Evolutionary conservation across 2,329 filamentous ascomycete species (phyloP), one percentile per base, ranked within the genome.

Genomic region (Zalaria sp.): DNA sequence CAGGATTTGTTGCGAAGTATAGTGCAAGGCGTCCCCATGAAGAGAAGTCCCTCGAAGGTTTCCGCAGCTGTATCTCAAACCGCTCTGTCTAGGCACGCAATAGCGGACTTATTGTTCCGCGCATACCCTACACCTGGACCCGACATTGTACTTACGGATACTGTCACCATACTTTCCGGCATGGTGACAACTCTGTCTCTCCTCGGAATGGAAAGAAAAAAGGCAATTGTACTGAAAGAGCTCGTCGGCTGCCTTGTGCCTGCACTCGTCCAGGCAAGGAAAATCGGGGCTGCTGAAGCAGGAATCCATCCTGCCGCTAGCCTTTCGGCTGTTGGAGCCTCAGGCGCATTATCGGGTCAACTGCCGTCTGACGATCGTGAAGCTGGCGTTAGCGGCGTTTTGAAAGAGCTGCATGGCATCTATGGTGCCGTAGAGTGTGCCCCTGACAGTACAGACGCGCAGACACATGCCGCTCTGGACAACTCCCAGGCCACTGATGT

Each of bases 291-390:
- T 34, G 88, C 91, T n/a, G 91, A 96, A 56, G 84, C 91, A 54
- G 91, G 89, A 3, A 85, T 98, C 31, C 89, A 96, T 62, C 91
- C 91, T 34, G 89, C 89, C 11, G 86, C 89, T 6, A 88, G 86
- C 0, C 66, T 95, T 39, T 79, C 86, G 26, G 79, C 81, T 8
- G 65, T 91, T 27, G 81, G 78, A 48, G 52, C 5, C 2, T 6
- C 27, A 7, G 29, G 29, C 29, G 29, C 29, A 32, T 7, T n/a
- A 32, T 32, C 29, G 7, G n/a, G 29, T 32, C 29, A 32, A n/a
- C 29, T 32, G 7, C 29, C n/a, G 7, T n/a, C n/a, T 7, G 29
- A 32, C n/a, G 43, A 41, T 27, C 34, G 41, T 27, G 38, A 44
- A 11, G 27, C 35, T 6, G 43, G 39, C 35, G 27, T 44, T 5